Evolutionary conservation across 2,329 filamentous ascomycete genomes (phyloP).

Genomic region (Botrytis hyacinthi): DNA sequence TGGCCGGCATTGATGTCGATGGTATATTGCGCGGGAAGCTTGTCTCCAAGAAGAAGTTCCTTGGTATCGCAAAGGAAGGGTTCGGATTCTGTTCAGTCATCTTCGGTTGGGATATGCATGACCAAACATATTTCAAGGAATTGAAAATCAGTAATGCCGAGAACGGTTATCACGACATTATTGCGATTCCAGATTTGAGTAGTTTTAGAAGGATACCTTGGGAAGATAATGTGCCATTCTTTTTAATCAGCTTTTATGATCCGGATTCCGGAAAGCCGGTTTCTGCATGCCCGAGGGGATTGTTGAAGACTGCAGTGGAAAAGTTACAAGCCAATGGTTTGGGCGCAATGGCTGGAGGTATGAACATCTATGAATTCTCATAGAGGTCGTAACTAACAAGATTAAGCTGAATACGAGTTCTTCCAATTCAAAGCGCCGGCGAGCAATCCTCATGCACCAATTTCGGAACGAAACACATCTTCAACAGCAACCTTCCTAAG

Average conservation of each 20-base stretch:
- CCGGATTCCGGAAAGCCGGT: constrained; percentile 72
- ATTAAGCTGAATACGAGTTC: constrained; percentile 86
- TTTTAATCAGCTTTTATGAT: constrained; percentile 79
- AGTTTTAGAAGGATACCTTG: constrained; percentile 84
- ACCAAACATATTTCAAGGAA: constrained; percentile 82
- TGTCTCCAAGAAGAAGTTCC: constrained; percentile 88
- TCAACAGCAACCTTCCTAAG: constrained; percentile 73
- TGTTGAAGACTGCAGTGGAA: constrained; percentile 66
- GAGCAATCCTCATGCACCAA: constrained; percentile 43
- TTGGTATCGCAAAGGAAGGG: constrained; percentile 74
- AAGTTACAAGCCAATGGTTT: constrained; percentile 69
- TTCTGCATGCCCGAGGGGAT: constrained; percentile 74
- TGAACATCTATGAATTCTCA: constrained; percentile 36
- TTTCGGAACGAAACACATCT: constrained; percentile 57
- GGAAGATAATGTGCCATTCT: constrained; percentile 84
- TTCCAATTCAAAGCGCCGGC: constrained; percentile 78
- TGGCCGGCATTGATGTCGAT: constrained; percentile 85
- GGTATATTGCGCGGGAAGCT: constrained; percentile 86
- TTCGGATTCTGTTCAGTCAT: constrained; percentile 95
- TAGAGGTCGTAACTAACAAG: constrained; percentile 11
- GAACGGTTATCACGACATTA: constrained; percentile 83
- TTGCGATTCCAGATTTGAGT: constrained; percentile 75
- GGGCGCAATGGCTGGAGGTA: constrained; percentile 86
- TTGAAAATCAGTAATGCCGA: constrained; percentile 84
- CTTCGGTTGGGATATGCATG: constrained; percentile 98